Base-by-base conservation (phyloP, 2,329 filamentous ascomycete species). In the Venturia carpophila region DNA sequence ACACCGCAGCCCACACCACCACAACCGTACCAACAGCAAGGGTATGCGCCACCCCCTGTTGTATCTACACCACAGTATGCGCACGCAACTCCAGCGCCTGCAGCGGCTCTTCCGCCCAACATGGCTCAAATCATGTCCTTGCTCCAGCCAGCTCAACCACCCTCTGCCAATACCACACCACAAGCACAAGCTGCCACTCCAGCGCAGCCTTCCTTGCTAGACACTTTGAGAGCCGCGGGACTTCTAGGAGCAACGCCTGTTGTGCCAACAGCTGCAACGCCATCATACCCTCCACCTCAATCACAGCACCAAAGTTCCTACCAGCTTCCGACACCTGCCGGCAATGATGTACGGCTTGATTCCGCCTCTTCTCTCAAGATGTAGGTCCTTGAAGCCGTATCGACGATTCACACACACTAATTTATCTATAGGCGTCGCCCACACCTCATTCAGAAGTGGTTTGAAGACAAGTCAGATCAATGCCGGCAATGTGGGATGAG, bases 391-490 rank as follows among this genome's bases (percentile, higher is more conserved):
- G 45, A 5, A 15, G n/a, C 37, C 39, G 10, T 62, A 62, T 21
- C 11, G 5, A 21, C 39, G 10, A 62, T 62, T 24, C 60, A 27
- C 9, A 9, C 17, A 37, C 37, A 39, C 52, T 58, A 30, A 58
- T 19, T 34, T 15, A n/a, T n/a, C 19, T n/a, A 2, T 19, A 91
- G 88, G 70, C 88, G 87, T 68, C 89, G 90, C 19, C 87, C 89
- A 17, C 84, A 91, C 69, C 79, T 96, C 17, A 81, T 96, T 9
- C 80, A 85, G 21, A 82, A 81, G 21, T 83, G 97, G 10, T 93
- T 96, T 73, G 90, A 93, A 67, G 85, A 88, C 24, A 84, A 91
- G 47, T 90, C 93, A 0, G 90, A 92, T 66, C 90, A 92, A 34
- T 66, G 65, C 30, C 62, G 55, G 39, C 61, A 66, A 61, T 66